A percentile compares a stretch with the other conserved stretches of the same genome.
Evolutionary conservation across 306 rosid species (phyloP).

Genomic region (Boehmeria nivea): DNA sequence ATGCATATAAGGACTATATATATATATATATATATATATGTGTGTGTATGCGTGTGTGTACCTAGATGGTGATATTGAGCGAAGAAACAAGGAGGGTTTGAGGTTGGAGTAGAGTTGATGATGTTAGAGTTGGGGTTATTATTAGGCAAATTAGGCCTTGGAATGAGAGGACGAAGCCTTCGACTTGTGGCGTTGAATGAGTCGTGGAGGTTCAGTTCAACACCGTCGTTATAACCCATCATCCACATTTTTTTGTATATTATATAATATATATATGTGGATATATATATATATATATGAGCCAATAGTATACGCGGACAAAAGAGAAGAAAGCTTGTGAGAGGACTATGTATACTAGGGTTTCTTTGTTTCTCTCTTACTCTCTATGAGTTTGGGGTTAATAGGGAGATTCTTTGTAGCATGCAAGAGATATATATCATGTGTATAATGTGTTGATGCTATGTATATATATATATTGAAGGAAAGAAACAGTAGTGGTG

Average conservation of each 20-base stretch:
- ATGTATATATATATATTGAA: constrained; percentile 3
- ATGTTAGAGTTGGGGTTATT: constrained; percentile 28
- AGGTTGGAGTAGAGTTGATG: no score
- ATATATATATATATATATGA: background rate
- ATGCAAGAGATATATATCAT: background rate
- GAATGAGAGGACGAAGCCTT: constrained; percentile 73
- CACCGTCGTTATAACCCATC: constrained; percentile 63
- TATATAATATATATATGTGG: no score
- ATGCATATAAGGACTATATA: background rate
- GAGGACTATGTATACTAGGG: no score
- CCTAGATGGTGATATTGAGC: constrained; percentile 68
- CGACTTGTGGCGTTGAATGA: constrained; percentile 40
- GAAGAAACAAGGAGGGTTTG: constrained; percentile 43
- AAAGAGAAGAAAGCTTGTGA: no score
- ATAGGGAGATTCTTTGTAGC: background rate
- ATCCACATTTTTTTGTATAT: constrained; percentile 76
- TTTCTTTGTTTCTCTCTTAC: no score
- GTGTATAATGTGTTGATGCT: background rate
- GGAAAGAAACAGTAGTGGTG: background rate
- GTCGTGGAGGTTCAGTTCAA: constrained; percentile 55
- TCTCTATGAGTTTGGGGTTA: background rate
- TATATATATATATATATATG: background rate
- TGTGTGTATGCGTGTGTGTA: background rate
- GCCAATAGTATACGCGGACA: constrained; percentile 10
- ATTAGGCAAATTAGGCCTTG: constrained; percentile 44